phyloP scores from a whole-genome alignment of 2,329 filamentous ascomycete genomes.

The Ceratocystis colombiana region DNA sequence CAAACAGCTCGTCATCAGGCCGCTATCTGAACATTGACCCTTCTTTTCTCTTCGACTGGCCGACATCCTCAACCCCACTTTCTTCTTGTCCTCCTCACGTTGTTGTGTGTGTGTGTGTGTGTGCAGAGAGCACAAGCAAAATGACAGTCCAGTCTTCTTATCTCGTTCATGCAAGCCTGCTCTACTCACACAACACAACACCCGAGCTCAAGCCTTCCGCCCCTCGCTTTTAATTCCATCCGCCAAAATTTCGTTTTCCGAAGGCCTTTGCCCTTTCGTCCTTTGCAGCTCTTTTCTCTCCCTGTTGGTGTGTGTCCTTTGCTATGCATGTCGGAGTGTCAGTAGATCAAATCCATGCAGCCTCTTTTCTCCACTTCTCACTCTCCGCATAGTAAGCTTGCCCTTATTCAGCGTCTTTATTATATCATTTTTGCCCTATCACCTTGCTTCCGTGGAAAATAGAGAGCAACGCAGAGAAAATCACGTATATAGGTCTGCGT shows the following conservation, averaged over 20 bases:
- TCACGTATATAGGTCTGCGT: background rate
- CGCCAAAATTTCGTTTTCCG: too few species aligned
- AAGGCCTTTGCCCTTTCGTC: background rate
- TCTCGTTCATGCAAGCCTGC: slow-evolving; percentile 11
- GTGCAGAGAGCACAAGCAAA: background rate
- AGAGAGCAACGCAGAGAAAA: background rate
- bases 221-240: too few species aligned
- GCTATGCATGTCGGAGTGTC: slow-evolving; percentile 17
- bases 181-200: background rate
- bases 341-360: slow-evolving; percentile 3
- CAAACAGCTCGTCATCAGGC: background rate
- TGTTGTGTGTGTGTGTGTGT: background rate
- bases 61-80: background rate
- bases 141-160: background rate
- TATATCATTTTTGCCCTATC: background rate
- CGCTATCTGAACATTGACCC: background rate
- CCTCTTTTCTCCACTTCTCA: slow-evolving; percentile 12
- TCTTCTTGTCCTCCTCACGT: background rate
- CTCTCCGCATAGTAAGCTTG: background rate
- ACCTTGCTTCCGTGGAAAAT: too few species aligned
- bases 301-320: background rate
- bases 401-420: background rate
- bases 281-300: background rate
- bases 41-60: background rate
- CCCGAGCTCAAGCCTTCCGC: background rate